Base-by-base conservation (phyloP, 345 rosid species). In the Mangifera indica region DNA sequence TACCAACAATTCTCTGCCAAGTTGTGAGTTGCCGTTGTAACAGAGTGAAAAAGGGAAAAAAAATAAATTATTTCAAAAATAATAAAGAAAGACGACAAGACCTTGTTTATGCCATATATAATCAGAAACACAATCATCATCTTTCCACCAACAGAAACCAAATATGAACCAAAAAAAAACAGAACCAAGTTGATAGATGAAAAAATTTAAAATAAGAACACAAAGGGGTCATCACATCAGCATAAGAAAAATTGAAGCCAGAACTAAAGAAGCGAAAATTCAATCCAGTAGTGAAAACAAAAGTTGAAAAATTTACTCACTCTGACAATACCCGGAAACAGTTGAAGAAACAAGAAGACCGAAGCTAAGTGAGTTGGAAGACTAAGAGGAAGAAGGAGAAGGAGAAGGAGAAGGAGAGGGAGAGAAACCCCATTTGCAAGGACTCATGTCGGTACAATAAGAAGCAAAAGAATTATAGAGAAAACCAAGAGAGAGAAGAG, bases 381-480 rank as follows among this genome's bases (percentile, higher is more conserved):
- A 72, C 85, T 73, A 76, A 44, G 77, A 74, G n/a, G n/a, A n/a
- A n/a, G n/a, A n/a, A n/a, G n/a, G n/a, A 83, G 72, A 76, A 44
- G 71, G 61, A 52, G 70, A 78, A 70, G 77, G 73, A 84, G 72
- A 76, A 44, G 72, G 60, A 80, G 84, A 76, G 73, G 66, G 79
- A 62, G 75, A 77, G 78, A 79, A 87, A 84, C 79, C 92, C 92
- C 87, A 83, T 75, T 70, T 56, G 77, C 68, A 81, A 72, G 95
- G 90, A 89, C 85, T 89, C 89, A 84, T 89, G 87, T 89, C 84
- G 82, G 92, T 78, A 80, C 70, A 86, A 81, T 55, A 76, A 74
- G 76, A 83, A 87, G 87, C 89, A 82, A 82, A 78, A 71, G 55
- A 71, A 51, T 66, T 56, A 60, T 56, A 69, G 73, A 55, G 75